Evolutionary conservation across 306 rosid species (phyloP), one percentile per base, ranked within the genome.

Genomic region (Benincasa hispida): DNA sequence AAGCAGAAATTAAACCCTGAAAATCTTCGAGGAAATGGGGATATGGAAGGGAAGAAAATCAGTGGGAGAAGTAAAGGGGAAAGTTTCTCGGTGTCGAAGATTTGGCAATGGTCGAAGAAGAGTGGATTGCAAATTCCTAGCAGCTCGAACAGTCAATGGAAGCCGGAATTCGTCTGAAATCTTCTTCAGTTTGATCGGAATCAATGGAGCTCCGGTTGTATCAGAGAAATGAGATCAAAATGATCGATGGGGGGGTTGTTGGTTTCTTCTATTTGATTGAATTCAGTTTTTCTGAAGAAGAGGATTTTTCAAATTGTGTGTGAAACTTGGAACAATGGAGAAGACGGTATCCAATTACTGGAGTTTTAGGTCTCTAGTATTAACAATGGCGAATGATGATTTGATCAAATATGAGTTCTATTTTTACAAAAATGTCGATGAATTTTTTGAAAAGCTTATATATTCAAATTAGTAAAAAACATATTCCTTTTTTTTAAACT

Each of bases 11-110:
- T 25, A 10, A 25, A 47, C 58, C 14, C 24, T 0, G 73, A 72
- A 8, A 79, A 74, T 3, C 34, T 72, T 42, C 17, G 74, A 53
- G 83, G 72, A 42, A 30, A 79, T 75, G 88, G 66, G 27, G 86
- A 90, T 74, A 78, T 66, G 67, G 88, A 83, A 17, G 91, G 92
- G 6, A 91, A 85, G 93, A 90, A 73, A 80, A 91, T 93, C 77
- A 79, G 78, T 12, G 60, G 79, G 13, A 68, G 84, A 56, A 60
- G 61, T 4, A 90, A 77, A 77, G 89, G 89, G 50, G 98, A 93
- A 66, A 93, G 98, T 87, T 90, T 91, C 56, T 93, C 98, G 21
- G 92, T 93, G 56, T 93, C 98, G 5, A 93, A 93, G 85, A 93
- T 90, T 60, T 93, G 97, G 98, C 97, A 88, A 27, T 91, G 97